Base-by-base conservation (phyloP, 768 basidiomycete species). In the Chalciporus pseudorubinellus region DNA sequence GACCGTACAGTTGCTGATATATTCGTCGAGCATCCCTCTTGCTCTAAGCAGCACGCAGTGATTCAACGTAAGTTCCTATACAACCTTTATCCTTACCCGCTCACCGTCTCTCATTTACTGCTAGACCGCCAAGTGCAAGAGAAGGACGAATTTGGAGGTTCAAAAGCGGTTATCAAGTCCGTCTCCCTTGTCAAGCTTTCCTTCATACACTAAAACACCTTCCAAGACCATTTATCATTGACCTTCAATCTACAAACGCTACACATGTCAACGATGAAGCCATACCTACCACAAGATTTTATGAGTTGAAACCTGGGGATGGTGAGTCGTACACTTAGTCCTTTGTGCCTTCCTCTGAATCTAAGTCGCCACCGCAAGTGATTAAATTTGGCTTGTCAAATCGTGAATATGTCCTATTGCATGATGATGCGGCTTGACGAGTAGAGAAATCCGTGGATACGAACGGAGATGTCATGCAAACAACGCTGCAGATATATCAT, bases 41-140 rank as follows among this genome's bases (percentile, higher is more conserved):
- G 92, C 58, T 98, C 97, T 1, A 99, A 99, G 65, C 97, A 99
- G 65, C 97, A 99, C 64, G 94, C 97, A 14, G 97, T 86, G 3
- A 88, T 99, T 28, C 97, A 99, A 72, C 93, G 89, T 88, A 63
- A 22, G 84, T 67, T 24, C 8, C 36, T 33, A 26, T 16, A 45
- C 19, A 21, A 1, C 34, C 16, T 48, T 12, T 38, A 48, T 21
- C 41, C 21, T n/a, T 46, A 39, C 29, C 14, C 34, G 39, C 51
- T 58, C 24, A 55, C 45, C 34, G 22, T 40, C 21, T 26, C 18
- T 39, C 26, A 26, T 26, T 26, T 19, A 45, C 50, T 50, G 48
- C 24, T 58, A 91, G 89, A 88, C 67, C 88, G 97, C 24, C 85
- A 89, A 61, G 78, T 98, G 4, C 81, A 80, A 53, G 87, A 90